Conservation (phyloP, 78 protist species). For the Dictyostelium capitatum region DNA sequence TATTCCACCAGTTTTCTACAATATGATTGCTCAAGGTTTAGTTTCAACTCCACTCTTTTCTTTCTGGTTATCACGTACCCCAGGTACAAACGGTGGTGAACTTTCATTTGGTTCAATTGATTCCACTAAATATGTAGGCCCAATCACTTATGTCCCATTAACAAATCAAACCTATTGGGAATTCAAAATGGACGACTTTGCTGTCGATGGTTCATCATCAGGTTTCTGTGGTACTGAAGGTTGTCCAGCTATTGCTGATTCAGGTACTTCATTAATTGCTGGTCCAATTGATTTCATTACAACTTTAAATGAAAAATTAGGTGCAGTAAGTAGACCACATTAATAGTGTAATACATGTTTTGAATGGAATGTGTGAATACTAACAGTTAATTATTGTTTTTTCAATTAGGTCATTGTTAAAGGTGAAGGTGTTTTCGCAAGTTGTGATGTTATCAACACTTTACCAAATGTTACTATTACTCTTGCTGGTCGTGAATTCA, state of each 20-base stretch:
- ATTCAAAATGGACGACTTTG: slow-evolving; percentile 77
- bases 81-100: slow-evolving; percentile 92
- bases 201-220: slow-evolving; percentile 50
- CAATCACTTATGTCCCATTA: slow-evolving; percentile 89
- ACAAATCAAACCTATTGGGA: slow-evolving; percentile 92
- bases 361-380: too few relatives aligned
- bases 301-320: slow-evolving; percentile 82
- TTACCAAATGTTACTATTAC: slow-evolving; percentile 89
- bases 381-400: too few relatives aligned
- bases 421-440: slow-evolving; percentile 75
- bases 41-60: slow-evolving; percentile 86
- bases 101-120: slow-evolving; percentile 95
- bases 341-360: too few relatives aligned
- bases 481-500: slow-evolving; percentile 87
- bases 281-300: slow-evolving; percentile 90
- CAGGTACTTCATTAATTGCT: slow-evolving; percentile 97
- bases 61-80: slow-evolving; percentile 91
- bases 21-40: slow-evolving; percentile 84
- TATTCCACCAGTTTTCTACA: slow-evolving; percentile 92
- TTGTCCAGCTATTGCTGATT: slow-evolving; percentile 96
- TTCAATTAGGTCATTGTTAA: slow-evolving; percentile 11
- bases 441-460: slow-evolving; percentile 80
- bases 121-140: slow-evolving; percentile 82
- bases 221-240: slow-evolving; percentile 64
- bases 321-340: too few relatives aligned